Evolutionary conservation across 345 rosid species (phyloP).

Genomic region (Trapa incisa): DNA sequence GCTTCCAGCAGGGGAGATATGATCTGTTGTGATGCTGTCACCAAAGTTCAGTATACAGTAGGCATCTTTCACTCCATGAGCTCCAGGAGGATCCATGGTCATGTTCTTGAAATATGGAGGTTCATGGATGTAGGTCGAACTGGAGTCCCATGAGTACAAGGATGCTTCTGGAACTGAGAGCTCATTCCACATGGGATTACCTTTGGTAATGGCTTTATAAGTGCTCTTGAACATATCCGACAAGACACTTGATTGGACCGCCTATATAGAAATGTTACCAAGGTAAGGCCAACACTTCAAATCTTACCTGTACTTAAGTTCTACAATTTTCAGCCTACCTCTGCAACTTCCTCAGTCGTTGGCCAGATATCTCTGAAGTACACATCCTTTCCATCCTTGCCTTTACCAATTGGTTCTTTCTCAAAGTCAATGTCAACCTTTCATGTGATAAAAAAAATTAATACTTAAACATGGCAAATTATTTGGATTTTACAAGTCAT

Average conservation of each 20-base stretch:
- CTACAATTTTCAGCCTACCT: conserved; percentile 22
- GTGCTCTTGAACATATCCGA: conserved; percentile 93
- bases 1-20: conserved; percentile 97
- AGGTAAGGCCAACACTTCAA: no score
- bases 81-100: conserved; percentile 89
- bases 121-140: conserved; percentile 93
- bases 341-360: conserved; percentile 71
- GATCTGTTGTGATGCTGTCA: conserved; percentile 97
- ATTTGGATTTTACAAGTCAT: not conserved
- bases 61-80: conserved; percentile 85
- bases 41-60: conserved; percentile 89
- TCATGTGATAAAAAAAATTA: conserved; percentile 1
- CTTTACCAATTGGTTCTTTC: conserved; percentile 80
- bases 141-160: conserved; percentile 74
- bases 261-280: conserved; percentile 7
- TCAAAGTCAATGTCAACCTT: conserved; percentile 96
- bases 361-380: conserved; percentile 96
- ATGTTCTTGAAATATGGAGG: conserved; percentile 94
- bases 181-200: conserved; percentile 89
- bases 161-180: conserved; percentile 47
- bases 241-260: conserved; percentile 81
- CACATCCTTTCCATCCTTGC: conserved; percentile 70
- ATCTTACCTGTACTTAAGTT: no score
- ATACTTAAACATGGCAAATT: not conserved
- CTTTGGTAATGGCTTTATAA: conserved; percentile 85